phyloP scores from a whole-genome alignment of 306 rosid genomes.

The Gynostemma pentaphyllum region DNA sequence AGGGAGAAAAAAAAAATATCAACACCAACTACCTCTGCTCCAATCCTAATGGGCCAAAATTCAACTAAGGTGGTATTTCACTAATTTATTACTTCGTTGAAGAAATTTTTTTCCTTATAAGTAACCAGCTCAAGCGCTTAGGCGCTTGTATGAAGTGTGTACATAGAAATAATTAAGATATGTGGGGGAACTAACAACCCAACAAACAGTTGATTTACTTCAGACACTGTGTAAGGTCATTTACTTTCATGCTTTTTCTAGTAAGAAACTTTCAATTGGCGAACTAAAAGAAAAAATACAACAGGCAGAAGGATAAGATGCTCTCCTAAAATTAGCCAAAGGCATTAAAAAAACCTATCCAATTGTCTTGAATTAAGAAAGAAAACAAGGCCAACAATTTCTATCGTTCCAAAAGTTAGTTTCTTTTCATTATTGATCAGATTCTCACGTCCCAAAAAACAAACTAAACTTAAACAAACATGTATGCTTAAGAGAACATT shows the following conservation, averaged over 20 bases:
- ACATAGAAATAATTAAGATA: not conserved
- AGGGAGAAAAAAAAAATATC: not conserved
- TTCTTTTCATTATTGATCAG: not conserved
- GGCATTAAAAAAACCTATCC: not conserved
- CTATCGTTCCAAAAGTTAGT: not conserved
- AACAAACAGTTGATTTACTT: not conserved
- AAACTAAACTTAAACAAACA: too few species aligned
- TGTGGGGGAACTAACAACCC: not conserved
- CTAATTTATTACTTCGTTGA: not conserved
- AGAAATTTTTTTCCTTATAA: not conserved
- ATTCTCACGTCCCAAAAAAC: not conserved
- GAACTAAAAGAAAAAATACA: not conserved
- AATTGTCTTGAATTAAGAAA: not conserved
- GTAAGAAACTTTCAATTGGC: not conserved
- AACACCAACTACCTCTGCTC: slow-evolving; percentile 3
- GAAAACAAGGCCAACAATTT: not conserved
- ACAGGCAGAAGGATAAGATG: not conserved
- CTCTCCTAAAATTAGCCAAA: not conserved
- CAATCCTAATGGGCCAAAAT: not conserved
- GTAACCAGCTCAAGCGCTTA: not conserved
- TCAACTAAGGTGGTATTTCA: not conserved
- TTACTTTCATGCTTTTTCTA: not conserved
- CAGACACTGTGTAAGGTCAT: not conserved
- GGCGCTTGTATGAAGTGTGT: not conserved
- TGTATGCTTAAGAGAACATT: too few species aligned